These are phyloP conservation scores for Neopestalotiopsis sp. DNA, from an alignment of 2,329 filamentous ascomycete genomes.

Conservation along the genomic window DNA sequence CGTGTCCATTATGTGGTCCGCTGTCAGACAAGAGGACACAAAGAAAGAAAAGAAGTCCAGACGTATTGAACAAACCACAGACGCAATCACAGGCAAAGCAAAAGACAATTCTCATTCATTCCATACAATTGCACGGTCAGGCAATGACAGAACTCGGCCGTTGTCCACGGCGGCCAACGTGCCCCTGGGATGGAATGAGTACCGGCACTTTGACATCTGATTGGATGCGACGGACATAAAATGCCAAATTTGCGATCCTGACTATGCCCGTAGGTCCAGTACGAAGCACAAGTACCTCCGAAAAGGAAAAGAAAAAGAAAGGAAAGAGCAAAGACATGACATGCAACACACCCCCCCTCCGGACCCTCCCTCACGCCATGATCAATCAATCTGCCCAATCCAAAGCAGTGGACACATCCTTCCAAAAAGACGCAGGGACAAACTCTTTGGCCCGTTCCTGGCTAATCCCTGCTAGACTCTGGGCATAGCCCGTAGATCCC, in stretches of 20 bases:
- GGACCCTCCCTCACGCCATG: background rate
- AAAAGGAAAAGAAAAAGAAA: too few species aligned
- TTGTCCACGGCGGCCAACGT: background rate
- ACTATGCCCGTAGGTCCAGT: background rate
- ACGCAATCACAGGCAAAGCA: background rate
- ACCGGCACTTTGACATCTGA: background rate
- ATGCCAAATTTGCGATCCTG: conserved; percentile 1
- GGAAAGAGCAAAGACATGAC: background rate
- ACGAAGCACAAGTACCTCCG: too few species aligned
- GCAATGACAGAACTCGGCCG: background rate
- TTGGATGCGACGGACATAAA: background rate
- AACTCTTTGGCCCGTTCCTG: conserved; percentile 4
- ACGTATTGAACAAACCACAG: background rate
- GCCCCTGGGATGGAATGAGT: conserved; percentile 2
- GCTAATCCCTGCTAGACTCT: background rate
- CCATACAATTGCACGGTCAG: background rate
- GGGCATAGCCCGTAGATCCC: conserved; percentile 18
- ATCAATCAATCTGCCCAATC: background rate
- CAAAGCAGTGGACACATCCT: background rate
- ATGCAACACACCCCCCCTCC: background rate
- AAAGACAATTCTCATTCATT: background rate
- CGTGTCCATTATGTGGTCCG: background rate
- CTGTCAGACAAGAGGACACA: background rate
- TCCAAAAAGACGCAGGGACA: conserved; percentile 3
- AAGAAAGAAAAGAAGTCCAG: background rate